phyloP scores from a whole-genome alignment of 345 rosid genomes.

The Stellera chamaejasme region DNA sequence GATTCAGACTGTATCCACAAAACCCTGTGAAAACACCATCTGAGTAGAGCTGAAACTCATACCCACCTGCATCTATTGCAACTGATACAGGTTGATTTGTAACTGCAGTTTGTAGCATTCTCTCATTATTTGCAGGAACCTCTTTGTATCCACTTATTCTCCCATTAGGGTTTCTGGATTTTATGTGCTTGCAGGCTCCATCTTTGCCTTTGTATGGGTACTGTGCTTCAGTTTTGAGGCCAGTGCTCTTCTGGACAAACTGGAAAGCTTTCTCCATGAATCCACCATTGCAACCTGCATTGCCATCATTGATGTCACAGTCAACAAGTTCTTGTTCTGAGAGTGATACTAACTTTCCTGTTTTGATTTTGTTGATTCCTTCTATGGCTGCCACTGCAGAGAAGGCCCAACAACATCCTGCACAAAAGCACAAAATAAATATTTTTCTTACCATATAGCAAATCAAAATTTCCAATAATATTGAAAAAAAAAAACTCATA shows the following conservation, averaged over 20 bases:
- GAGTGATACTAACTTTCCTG: conserved; percentile 50
- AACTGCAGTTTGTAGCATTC: conserved; percentile 44
- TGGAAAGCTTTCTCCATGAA: conserved; percentile 58
- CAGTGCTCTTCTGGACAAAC: conserved; percentile 42
- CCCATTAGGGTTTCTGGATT: conserved; percentile 27
- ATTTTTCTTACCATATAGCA: neutral
- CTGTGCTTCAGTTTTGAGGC: conserved; percentile 40
- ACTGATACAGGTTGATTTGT: conserved; percentile 77
- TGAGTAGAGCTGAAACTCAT: conserved; percentile 55
- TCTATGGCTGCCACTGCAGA: conserved; percentile 84
- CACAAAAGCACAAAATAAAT: no score
- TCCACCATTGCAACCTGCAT: conserved; percentile 80
- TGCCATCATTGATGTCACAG: conserved; percentile 32
- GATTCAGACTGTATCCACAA: conserved; percentile 59
- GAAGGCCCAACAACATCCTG: conserved; percentile 98
- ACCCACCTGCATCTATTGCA: conserved; percentile 66
- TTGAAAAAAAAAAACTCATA: conserved; percentile 23
- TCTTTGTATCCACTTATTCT: conserved; percentile 35
- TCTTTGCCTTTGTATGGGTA: conserved; percentile 59
- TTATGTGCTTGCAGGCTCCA: conserved; percentile 30
- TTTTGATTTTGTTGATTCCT: conserved; percentile 65
- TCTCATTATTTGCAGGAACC: conserved; percentile 42
- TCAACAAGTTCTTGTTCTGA: conserved; percentile 91
- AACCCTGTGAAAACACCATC: conserved; percentile 52
- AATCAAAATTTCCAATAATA: conserved; percentile 6